Evolutionary conservation across 371 early-diverging fungal genomes (phyloP), one percentile per base, ranked within the genome.

Genomic region (Rhizopus stolonifer): DNA sequence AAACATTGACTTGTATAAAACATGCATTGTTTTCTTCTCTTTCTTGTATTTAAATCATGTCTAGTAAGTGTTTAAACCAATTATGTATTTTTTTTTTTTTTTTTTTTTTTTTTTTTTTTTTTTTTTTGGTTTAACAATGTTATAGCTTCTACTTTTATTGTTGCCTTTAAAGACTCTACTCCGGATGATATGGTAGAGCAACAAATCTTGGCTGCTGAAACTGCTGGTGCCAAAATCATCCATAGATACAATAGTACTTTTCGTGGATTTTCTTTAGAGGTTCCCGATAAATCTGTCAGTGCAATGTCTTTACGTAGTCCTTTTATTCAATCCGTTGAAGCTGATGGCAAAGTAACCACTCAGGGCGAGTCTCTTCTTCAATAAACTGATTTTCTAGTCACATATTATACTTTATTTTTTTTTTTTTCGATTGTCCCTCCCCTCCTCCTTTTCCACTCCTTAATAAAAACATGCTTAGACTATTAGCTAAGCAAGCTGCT

Each of bases 331-430:
- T 58, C 52, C 31, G 46, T 83, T 36, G 83, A 83, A 48, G 60
- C 79, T 32, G 83, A 83, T 57, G 83, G 83, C 26, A 69, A 70
- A 43, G 81, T 83, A 33, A 67, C 72, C 46, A 74, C 69, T 19
- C 77, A 77, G 43, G 79, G 72, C 39, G 6, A 59, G 34, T 21
- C 61, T 51, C 52, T 61, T 19, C 15, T 60, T 21, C 6, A 38
- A 15, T 47, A 29, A 10, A 10, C 31, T 29, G n/a, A n/a, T 29
- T 29, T 29, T 29, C 11, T 6, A 29, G 11, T 29, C 11, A 29
- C 29, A 29, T 6, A 6, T 11, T 29, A 29, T 29, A 9, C 36
- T 11, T 14, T 14, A 6, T 36, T 36, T 36, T 36, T 8, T 36
- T 36, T 4, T 14, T 36, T 36, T 4, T n/a, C 6, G 6, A n/a